These are phyloP conservation scores for Mortierella sp. DNA, from an alignment of 371 early-diverging fungal species.

Conservation along the genomic window DNA sequence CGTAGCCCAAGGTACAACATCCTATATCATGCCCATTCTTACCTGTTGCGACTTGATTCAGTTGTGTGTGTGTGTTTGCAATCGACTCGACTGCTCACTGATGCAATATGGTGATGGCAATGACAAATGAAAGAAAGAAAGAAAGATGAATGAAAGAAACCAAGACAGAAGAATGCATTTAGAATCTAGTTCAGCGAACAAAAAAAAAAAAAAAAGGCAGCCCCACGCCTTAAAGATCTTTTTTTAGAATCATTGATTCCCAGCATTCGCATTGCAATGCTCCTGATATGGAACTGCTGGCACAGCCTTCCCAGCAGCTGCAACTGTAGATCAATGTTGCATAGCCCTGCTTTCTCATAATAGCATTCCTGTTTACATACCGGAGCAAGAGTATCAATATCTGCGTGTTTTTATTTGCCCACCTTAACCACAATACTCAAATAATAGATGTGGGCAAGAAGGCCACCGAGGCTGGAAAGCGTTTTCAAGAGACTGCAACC, in stretches of 20 bases:
- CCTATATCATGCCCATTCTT: neutral
- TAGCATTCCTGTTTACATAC: too few species aligned
- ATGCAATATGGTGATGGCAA: neutral
- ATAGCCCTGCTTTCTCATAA: too few species aligned
- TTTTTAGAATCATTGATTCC: neutral
- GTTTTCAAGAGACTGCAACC: conserved; percentile 54
- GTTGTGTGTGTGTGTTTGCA: too few species aligned
- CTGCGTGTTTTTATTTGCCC: neutral
- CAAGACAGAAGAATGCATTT: neutral
- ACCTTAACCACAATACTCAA: neutral
- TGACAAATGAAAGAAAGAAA: neutral
- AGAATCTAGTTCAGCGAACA: neutral
- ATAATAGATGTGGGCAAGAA: conserved; percentile 47
- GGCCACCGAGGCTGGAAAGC: conserved; percentile 53
- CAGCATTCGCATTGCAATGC: neutral
- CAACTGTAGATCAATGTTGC: neutral
- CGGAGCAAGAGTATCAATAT: neutral
- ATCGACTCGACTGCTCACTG: too few species aligned
- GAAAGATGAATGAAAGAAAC: neutral
- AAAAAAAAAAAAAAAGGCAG: neutral
- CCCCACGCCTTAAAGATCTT: neutral
- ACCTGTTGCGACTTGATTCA: too few species aligned
- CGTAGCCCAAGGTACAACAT: conserved; percentile 50
- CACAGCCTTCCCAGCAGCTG: conserved; percentile 1
- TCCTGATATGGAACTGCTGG: neutral